These are phyloP conservation scores for Intubia oerlemansii DNA, from an alignment of 2,329 filamentous ascomycete species.

Conservation along the genomic window DNA sequence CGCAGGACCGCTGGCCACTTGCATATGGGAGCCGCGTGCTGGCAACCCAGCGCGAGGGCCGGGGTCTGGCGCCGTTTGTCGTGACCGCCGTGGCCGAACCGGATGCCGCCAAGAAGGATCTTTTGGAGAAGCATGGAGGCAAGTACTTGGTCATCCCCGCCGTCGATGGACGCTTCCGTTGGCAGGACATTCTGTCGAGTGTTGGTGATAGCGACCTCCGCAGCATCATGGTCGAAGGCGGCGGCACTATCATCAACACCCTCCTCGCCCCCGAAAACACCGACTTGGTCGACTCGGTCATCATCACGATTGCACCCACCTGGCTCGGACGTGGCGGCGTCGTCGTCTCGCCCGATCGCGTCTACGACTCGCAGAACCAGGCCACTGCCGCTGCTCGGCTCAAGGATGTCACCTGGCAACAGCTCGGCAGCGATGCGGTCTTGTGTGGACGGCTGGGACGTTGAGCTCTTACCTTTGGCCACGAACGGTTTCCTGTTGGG, in stretches of 20 bases:
- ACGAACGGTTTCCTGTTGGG: no score
- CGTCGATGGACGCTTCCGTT: slow-evolving; percentile 24
- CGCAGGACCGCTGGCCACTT: slow-evolving; percentile 50
- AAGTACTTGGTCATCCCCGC: slow-evolving; percentile 22
- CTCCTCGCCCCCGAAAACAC: slow-evolving; percentile 43
- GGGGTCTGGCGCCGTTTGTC: slow-evolving; percentile 54
- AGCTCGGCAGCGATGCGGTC: slow-evolving; percentile 65
- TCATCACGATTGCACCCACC: slow-evolving; percentile 74
- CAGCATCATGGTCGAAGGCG: slow-evolving; percentile 87
- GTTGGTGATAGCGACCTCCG: slow-evolving; percentile 38
- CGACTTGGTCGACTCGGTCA: slow-evolving; percentile 46
- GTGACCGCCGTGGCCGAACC: slow-evolving; percentile 29
- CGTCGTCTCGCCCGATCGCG: slow-evolving; percentile 47
- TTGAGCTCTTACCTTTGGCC: no score
- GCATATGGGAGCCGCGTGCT: slow-evolving; percentile 40
- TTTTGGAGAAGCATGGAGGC: slow-evolving; percentile 29
- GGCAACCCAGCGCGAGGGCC: slow-evolving; percentile 36
- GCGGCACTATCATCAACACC: slow-evolving; percentile 61
- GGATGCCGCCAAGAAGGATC: slow-evolving; percentile 18
- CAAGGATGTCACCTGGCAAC: slow-evolving; percentile 47
- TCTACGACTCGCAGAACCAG: slow-evolving; percentile 24
- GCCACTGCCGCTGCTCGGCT: slow-evolving; percentile 43
- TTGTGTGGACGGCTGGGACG: slow-evolving; percentile 49
- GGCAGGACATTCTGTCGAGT: slow-evolving; percentile 39
- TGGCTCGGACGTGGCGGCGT: slow-evolving; percentile 79